Evolutionary conservation across 768 basidiomycete genomes (phyloP), one percentile per base, ranked within the genome.

Genomic region (Coprinellus aureogranulatus): DNA sequence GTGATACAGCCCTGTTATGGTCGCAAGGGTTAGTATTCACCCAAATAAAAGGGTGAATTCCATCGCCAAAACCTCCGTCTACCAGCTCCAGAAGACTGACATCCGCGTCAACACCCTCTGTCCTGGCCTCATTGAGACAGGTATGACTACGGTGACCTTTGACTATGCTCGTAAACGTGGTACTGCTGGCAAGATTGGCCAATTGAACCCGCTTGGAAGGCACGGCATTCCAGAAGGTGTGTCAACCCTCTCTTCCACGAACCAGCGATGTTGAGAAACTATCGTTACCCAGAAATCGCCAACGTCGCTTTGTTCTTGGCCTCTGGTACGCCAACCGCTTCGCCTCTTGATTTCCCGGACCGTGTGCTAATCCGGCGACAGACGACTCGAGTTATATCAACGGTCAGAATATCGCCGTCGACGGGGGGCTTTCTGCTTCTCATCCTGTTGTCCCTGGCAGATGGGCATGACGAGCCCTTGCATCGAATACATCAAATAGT

Each of bases 351-450:
- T 46, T 25, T 44, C 10, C 34, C 30, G 34, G 42, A n/a, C 53
- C n/a, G 54, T n/a, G 40, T 56, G 18, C 45, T 54, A 16, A 39
- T 37, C 4, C 58, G 42, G 37, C 30, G 49, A 10, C 67, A 92
- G 92, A 94, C 63, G 90, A 92, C 61, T 87, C 92, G 1, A 94
- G 92, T 71, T 95, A 94, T 70, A 85, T 98, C 55, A 97, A 95
- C 66, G 95, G 92, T 16, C 90, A 94, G 66, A 88, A 86, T 64
- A 80, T 92, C 28, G 87, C 88, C 0, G 88, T 94, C 28, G 94
- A 96, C 63, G 95, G 94, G 6, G 94, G 92, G 1, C 70, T 96
- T 58, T 87, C 89, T 11, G 76, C 87, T 25, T 92, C 91, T 0
- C 82, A 85, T 64, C 93, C 92, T 4, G 86, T 92, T 8, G 73